phyloP scores from a whole-genome alignment of 169 alveolate species.

The Plasmodium vinckei region DNA sequence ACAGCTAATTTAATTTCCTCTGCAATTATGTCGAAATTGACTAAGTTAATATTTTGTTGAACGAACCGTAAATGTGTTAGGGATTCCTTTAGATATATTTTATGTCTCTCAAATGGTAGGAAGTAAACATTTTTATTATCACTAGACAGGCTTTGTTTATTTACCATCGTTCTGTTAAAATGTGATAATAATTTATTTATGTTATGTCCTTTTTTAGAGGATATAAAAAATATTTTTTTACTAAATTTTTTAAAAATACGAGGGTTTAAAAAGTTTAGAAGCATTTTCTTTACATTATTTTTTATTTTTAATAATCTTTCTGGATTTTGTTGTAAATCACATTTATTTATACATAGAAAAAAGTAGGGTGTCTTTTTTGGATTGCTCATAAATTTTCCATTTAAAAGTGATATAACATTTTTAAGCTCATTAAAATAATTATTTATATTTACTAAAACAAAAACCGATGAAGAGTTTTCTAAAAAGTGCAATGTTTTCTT shows the following conservation, averaged over 20 bases:
- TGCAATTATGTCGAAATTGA: constrained; percentile 39
- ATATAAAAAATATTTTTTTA: constrained; percentile 22
- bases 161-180: constrained; percentile 10
- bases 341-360: constrained; percentile 35
- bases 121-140: neutral
- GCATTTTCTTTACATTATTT: constrained; percentile 1
- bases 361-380: constrained; percentile 3
- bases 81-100: constrained; percentile 21
- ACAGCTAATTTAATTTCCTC: constrained; percentile 51
- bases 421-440: constrained; percentile 14
- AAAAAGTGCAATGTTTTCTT: constrained; percentile 16
- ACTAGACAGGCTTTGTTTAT: neutral
- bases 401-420: constrained; percentile 10
- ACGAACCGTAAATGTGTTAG: constrained; percentile 28
- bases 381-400: neutral
- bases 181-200: constrained; percentile 8
- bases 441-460: constrained; percentile 16
- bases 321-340: constrained; percentile 6
- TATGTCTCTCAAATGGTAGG: constrained; percentile 57
- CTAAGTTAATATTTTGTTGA: neutral
- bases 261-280: neutral
- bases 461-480: constrained; percentile 7
- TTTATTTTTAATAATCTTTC: neutral
- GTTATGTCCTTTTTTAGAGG: constrained; percentile 49
- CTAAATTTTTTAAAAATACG: constrained; percentile 1